Conservation (phyloP, 352 stramenopile genomes). For the Sclerospora graminicola region DNA sequence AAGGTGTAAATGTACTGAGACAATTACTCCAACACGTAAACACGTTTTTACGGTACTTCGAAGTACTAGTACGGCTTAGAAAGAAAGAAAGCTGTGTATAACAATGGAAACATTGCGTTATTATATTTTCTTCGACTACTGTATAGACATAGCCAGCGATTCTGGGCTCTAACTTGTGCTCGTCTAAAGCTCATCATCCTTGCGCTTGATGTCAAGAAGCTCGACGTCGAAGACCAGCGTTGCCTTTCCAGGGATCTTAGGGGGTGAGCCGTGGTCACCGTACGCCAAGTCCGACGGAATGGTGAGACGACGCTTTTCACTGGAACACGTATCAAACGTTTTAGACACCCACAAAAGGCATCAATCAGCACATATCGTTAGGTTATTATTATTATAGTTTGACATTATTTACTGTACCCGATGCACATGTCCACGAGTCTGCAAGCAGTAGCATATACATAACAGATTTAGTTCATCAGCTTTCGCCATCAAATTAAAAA, state of each 20-base stretch:
- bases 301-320: slow-evolving; percentile 80
- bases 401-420: slow-evolving; percentile 31
- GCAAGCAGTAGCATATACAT: not conserved
- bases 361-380: not conserved
- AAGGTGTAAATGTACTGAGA: too few species aligned
- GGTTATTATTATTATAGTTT: not conserved
- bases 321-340: slow-evolving; percentile 8
- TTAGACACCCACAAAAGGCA: not conserved
- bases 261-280: slow-evolving; percentile 85
- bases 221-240: slow-evolving; percentile 97
- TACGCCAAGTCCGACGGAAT: slow-evolving; percentile 89
- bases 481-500: not conserved
- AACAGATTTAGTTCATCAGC: not conserved
- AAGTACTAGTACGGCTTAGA: too few species aligned
- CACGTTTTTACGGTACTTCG: too few species aligned
- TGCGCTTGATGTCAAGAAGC: slow-evolving; percentile 90
- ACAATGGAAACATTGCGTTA: not conserved
- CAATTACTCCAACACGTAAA: too few species aligned
- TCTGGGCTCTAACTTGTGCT: not conserved
- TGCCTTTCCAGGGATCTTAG: slow-evolving; percentile 89
- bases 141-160: slow-evolving; percentile 1
- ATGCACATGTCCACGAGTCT: slow-evolving; percentile 84
- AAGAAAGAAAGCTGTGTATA: too few species aligned
- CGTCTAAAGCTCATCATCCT: slow-evolving; percentile 44
- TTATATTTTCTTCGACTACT: not conserved